Evolutionary conservation across 2,329 filamentous ascomycete species (phyloP).

Genomic region (Chrysosporium queenslandicum): DNA sequence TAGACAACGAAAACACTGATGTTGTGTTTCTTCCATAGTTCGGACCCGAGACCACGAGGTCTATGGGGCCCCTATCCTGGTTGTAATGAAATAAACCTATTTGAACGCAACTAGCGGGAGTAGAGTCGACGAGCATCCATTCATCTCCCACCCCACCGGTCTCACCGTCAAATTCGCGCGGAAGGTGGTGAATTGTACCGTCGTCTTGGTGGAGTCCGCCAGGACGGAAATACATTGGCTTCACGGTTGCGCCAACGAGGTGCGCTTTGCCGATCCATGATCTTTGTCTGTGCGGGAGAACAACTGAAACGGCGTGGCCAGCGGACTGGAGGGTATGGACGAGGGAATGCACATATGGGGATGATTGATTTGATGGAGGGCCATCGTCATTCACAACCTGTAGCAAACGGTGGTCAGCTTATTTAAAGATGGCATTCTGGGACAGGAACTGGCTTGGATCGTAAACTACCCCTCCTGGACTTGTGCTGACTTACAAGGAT

Average conservation of each 20-base stretch:
- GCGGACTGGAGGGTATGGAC: constrained; percentile 59
- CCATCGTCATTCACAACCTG: constrained; percentile 63
- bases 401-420: constrained; percentile 15
- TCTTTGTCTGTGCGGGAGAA: constrained; percentile 80
- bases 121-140: constrained; percentile 73
- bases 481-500: constrained; percentile 38
- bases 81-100: constrained; percentile 76
- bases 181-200: constrained; percentile 55
- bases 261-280: constrained; percentile 99
- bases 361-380: constrained; percentile 65
- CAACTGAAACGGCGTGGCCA: constrained; percentile 82
- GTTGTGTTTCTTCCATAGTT: constrained; percentile 80
- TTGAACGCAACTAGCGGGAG: constrained; percentile 70
- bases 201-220: constrained; percentile 53
- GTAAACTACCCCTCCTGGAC: neutral
- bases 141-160: constrained; percentile 52
- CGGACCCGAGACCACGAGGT: constrained; percentile 68
- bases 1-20: constrained; percentile 66
- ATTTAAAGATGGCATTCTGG: too few species aligned
- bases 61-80: constrained; percentile 57
- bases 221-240: constrained; percentile 71
- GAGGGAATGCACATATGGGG: constrained; percentile 69
- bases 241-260: constrained; percentile 79
- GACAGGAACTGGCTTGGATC: neutral
- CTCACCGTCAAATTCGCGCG: constrained; percentile 45